Percentiles rank a stretch among this genome's conserved stretches.
phyloP scores from a whole-genome alignment of 2,329 filamentous ascomycete genomes.

The Neocatenulostroma microsporum region DNA sequence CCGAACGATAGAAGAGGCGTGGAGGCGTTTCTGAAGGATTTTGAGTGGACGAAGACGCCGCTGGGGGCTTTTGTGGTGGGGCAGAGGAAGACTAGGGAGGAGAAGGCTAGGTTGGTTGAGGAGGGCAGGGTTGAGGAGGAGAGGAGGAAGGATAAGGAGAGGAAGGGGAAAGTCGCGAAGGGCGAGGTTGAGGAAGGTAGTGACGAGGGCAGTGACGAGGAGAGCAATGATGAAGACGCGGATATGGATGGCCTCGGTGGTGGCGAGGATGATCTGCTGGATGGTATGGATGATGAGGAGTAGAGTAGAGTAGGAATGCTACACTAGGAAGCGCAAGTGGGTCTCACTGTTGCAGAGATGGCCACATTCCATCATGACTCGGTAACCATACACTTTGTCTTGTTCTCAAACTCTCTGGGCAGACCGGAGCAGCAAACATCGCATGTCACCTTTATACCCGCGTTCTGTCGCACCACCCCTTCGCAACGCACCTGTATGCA shows the following conservation, averaged over 20 bases:
- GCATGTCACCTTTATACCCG: too few relatives aligned
- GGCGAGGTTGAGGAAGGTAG: too few relatives aligned
- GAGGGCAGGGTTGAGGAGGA: constrained; percentile 62
- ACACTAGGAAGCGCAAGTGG: too few relatives aligned
- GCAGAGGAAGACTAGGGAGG: constrained; percentile 72
- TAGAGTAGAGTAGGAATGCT: too few relatives aligned
- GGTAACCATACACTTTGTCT: too few relatives aligned
- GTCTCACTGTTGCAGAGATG: too few relatives aligned
- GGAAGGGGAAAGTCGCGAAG: constrained; percentile 16
- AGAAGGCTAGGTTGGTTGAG: constrained; percentile 73
- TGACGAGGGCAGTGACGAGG: constrained; percentile 1
- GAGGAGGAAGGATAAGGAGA: constrained; percentile 49
- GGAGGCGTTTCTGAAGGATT: constrained; percentile 78
- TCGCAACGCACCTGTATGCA: too few relatives aligned
- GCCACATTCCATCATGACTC: too few relatives aligned
- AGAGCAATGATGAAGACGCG: constrained; percentile 6
- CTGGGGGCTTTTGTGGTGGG: constrained; percentile 82
- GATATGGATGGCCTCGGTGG: too few relatives aligned
- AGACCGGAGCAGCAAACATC: too few relatives aligned
- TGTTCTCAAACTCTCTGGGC: too few relatives aligned
- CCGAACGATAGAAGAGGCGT: constrained; percentile 78
- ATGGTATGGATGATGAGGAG: not conserved
- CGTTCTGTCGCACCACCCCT: too few relatives aligned
- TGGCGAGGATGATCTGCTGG: constrained; percentile 1
- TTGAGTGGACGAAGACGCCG: constrained; percentile 82